phyloP scores from a whole-genome alignment of 176 grass and related monocot genomes.

The Zizania latifolia region DNA sequence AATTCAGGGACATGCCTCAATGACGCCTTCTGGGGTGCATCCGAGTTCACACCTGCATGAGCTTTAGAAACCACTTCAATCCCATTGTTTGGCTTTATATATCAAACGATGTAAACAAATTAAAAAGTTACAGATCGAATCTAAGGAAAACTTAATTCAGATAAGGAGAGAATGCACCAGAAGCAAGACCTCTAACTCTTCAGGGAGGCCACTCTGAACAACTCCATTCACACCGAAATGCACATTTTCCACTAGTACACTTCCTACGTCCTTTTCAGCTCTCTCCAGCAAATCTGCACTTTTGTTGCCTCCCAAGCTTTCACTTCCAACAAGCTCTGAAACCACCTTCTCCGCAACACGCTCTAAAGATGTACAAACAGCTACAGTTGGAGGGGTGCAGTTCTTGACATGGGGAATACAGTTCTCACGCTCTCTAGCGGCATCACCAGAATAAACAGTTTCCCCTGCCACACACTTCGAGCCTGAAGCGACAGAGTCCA shows the following conservation, averaged over 20 bases:
- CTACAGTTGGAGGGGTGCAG: slow-evolving; percentile 9
- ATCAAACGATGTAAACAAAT: slow-evolving; percentile 32
- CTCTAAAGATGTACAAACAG: slow-evolving; percentile 33
- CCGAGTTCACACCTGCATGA: slow-evolving; percentile 61
- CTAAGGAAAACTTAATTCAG: not conserved
- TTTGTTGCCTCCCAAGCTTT: slow-evolving; percentile 33
- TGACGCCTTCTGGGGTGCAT: slow-evolving; percentile 25
- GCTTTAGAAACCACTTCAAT: slow-evolving; percentile 57
- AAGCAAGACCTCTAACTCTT: slow-evolving; percentile 72
- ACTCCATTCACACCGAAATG: slow-evolving; percentile 32
- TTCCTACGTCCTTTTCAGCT: slow-evolving; percentile 10
- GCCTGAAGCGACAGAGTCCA: slow-evolving; percentile 9
- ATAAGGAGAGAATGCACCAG: slow-evolving; percentile 26
- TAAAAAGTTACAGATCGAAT: slow-evolving; percentile 29
- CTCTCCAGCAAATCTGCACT: slow-evolving; percentile 45
- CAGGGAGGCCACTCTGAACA: slow-evolving; percentile 30
- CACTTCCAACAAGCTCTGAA: slow-evolving; percentile 36
- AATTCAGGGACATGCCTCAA: slow-evolving; percentile 61
- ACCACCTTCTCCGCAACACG: slow-evolving; percentile 36
- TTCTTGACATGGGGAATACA: slow-evolving; percentile 27
- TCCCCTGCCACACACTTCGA: not conserved
- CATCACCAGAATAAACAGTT: slow-evolving; percentile 19
- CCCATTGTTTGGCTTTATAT: slow-evolving; percentile 38
- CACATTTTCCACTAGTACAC: slow-evolving; percentile 29
- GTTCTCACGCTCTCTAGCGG: slow-evolving; percentile 6